Evolutionary conservation across 2,329 filamentous ascomycete species (phyloP).

Genomic region (Diaporthe longicolla): DNA sequence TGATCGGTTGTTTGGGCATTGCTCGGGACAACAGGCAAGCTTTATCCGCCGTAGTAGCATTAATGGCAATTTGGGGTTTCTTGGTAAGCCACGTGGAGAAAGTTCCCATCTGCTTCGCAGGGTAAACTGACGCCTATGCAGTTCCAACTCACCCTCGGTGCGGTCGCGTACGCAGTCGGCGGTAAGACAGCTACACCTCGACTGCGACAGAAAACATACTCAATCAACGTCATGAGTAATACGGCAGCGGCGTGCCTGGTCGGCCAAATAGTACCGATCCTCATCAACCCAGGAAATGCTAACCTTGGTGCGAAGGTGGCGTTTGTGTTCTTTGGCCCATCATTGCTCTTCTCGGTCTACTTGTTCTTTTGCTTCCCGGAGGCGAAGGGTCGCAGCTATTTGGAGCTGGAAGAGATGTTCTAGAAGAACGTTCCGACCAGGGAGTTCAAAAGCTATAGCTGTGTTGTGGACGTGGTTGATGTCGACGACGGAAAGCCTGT

Average conservation of each 20-base stretch:
- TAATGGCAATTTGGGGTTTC: constrained; percentile 17
- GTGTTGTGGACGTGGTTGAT: constrained; percentile 2
- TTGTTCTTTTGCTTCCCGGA: constrained; percentile 46
- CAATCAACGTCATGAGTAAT: constrained; percentile 51
- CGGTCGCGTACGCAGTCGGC: constrained; percentile 50
- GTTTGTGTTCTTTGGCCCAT: constrained; percentile 48
- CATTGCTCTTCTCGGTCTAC: constrained; percentile 46
- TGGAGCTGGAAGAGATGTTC: constrained; percentile 46
- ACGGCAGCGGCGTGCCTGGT: constrained; percentile 50
- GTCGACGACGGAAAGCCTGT: constrained; percentile 7
- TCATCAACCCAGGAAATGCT: constrained; percentile 50
- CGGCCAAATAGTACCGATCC: constrained; percentile 50
- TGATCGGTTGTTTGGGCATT: constrained; percentile 8
- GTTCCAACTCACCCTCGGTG: constrained; percentile 44
- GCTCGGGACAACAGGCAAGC: constrained; percentile 9
- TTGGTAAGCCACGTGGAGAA: background rate
- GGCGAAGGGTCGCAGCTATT: constrained; percentile 44
- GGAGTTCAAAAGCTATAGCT: background rate
- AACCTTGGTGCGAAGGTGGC: constrained; percentile 52
- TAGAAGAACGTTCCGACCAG: constrained; percentile 41
- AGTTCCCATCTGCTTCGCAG: background rate
- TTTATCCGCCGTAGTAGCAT: too few species aligned
- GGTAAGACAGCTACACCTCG: constrained; percentile 50
- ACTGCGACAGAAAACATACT: constrained; percentile 52
- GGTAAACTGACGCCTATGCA: background rate